Evolutionary conservation across 805 yeast genomes (phyloP).

Genomic region (Ogataea nitratoaversa): DNA sequence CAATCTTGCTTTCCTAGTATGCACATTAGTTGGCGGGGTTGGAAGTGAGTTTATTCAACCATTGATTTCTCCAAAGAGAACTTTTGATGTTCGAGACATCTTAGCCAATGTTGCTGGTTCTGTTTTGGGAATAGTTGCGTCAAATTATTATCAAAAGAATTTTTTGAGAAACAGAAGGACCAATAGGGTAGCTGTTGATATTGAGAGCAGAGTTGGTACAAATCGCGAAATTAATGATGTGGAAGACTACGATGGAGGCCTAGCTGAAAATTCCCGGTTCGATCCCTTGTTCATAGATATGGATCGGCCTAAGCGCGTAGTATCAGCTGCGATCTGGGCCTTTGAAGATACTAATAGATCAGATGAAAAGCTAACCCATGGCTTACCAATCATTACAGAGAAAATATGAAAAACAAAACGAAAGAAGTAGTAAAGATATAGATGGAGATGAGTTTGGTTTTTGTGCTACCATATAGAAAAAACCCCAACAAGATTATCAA

Average conservation of each 20-base stretch:
- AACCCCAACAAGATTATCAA: no score
- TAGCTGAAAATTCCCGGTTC: background rate
- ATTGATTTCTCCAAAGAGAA: slow-evolving; percentile 38
- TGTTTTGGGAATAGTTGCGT: slow-evolving; percentile 17
- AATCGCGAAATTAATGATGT: slow-evolving; percentile 14
- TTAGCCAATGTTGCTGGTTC: slow-evolving; percentile 27
- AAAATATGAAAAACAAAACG: no score
- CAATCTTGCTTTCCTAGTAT: slow-evolving; percentile 32
- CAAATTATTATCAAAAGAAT: slow-evolving; percentile 15
- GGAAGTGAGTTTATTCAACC: slow-evolving; percentile 47
- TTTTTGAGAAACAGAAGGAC: slow-evolving; percentile 5
- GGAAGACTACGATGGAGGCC: slow-evolving; percentile 12
- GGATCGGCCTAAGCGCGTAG: no score
- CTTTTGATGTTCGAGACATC: slow-evolving; percentile 37
- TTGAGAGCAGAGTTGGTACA: slow-evolving; percentile 13
- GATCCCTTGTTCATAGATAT: slow-evolving; percentile 10
- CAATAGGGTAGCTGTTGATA: slow-evolving; percentile 4
- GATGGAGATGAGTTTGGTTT: no score
- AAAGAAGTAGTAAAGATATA: no score
- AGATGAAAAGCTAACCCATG: no score
- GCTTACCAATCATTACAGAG: no score
- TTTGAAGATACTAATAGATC: background rate
- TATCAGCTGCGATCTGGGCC: background rate
- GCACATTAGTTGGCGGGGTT: slow-evolving; percentile 42
- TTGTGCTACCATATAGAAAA: no score